These are phyloP conservation scores for Aspergillus hancockii DNA, from an alignment of 495 filamentous ascomycete species.

Conservation along the genomic window DNA sequence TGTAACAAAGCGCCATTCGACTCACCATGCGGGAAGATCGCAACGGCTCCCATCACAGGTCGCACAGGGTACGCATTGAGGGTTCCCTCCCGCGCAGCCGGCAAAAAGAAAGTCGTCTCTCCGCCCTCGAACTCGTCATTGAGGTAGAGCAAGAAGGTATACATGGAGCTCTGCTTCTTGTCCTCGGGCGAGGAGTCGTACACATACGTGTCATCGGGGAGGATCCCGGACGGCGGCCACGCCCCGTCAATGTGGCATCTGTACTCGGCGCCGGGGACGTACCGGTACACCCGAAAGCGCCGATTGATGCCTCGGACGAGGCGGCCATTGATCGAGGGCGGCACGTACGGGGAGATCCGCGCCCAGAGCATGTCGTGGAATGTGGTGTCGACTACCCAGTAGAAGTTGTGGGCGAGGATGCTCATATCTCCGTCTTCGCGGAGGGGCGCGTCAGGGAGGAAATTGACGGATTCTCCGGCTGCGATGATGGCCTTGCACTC, in stretches of 20 bases:
- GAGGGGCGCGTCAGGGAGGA: conserved; percentile 38
- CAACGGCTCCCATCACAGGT: conserved; percentile 44
- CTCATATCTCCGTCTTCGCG: conserved; percentile 42
- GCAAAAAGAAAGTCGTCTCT: conserved; percentile 43
- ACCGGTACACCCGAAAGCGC: conserved; percentile 42
- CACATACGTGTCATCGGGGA: conserved; percentile 35
- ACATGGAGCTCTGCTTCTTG: conserved; percentile 41
- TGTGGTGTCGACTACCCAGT: conserved; percentile 40
- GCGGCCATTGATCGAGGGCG: conserved; percentile 33
- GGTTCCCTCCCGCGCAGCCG: conserved; percentile 34
- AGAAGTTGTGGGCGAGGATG: conserved; percentile 45
- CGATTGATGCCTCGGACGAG: conserved; percentile 37
- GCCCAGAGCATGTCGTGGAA: conserved; percentile 44
- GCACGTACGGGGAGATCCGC: conserved; percentile 34
- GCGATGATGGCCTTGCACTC: conserved; percentile 42
- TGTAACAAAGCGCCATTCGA: conserved; percentile 40
- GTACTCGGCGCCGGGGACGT: conserved; percentile 43
- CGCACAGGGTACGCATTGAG: conserved; percentile 41
- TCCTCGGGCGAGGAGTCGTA: conserved; percentile 40
- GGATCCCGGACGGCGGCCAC: conserved; percentile 41
- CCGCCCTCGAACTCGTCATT: conserved; percentile 46
- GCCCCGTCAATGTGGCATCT: conserved; percentile 43
- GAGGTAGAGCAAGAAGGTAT: conserved; percentile 41
- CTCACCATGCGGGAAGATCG: conserved; percentile 42
- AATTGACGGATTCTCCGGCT: conserved; percentile 40